Conservation (phyloP, 768 basidiomycete species). For the Sporobolomyces phaffii region DNA sequence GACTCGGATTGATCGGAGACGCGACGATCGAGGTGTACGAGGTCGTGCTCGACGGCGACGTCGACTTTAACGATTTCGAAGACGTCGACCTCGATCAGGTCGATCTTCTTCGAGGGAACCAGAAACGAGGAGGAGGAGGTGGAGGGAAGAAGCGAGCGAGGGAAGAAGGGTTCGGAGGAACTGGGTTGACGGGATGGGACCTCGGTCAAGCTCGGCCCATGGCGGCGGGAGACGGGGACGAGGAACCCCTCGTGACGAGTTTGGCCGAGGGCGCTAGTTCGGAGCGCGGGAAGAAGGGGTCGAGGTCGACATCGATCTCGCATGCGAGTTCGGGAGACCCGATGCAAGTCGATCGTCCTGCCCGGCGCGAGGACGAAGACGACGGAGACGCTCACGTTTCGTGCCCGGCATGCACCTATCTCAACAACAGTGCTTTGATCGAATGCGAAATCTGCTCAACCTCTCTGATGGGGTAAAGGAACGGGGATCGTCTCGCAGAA, state of each 20-base stretch:
- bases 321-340: not conserved
- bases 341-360: conserved; percentile 8
- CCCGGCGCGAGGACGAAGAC: not conserved
- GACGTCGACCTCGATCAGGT: not conserved
- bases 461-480: not conserved
- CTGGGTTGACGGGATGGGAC: not conserved
- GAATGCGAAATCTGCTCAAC: conserved; percentile 22
- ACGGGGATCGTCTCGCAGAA: too few species aligned
- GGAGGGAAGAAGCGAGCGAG: conserved; percentile 13
- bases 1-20: conserved; percentile 57
- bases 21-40: conserved; percentile 64
- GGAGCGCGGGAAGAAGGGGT: not conserved
- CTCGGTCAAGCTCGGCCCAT: too few species aligned
- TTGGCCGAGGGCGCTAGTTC: too few species aligned
- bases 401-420: conserved; percentile 28
- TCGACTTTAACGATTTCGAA: conserved; percentile 51
- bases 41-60: conserved; percentile 56
- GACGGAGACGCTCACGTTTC: not conserved
- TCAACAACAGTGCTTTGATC: conserved; percentile 7
- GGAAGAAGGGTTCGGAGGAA: conserved; percentile 36
- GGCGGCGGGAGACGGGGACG: too few species aligned
- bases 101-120: not conserved
- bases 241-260: not conserved
- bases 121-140: not conserved
- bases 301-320: not conserved